These are phyloP conservation scores for Kernera saxatilis DNA, from an alignment of 345 rosid species.

Conservation along the genomic window DNA sequence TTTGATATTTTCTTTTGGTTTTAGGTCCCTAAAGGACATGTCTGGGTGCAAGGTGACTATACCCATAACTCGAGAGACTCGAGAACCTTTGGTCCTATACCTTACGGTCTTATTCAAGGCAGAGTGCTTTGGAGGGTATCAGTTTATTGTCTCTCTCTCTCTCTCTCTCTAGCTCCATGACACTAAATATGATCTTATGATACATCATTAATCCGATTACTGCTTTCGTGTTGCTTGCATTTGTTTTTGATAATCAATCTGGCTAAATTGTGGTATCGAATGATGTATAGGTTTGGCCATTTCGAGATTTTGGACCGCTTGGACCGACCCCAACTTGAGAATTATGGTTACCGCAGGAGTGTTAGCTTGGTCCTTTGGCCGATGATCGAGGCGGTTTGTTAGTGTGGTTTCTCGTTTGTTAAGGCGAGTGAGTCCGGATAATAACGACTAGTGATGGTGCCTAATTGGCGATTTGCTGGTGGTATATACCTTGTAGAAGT, in stretches of 20 bases:
- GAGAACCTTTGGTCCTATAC: conserved; percentile 65
- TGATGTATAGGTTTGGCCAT: conserved; percentile 51
- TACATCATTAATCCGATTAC: neutral
- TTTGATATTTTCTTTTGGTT: neutral
- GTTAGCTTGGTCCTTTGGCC: neutral
- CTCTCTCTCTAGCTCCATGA: neutral
- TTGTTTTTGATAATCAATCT: neutral
- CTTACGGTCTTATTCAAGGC: conserved; percentile 67
- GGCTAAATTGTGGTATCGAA: neutral
- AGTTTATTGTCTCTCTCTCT: neutral
- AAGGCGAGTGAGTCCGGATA: neutral
- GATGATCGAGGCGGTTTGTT: neutral
- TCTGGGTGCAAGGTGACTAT: conserved; percentile 75
- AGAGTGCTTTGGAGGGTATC: conserved; percentile 59
- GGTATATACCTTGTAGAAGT: no score
- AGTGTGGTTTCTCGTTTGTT: neutral
- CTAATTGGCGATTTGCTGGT: no score
- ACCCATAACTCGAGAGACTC: conserved; percentile 55
- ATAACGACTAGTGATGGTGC: no score
- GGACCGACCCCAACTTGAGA: neutral
- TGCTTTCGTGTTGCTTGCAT: neutral
- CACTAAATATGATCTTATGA: neutral
- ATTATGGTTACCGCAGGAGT: neutral
- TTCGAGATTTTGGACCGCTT: conserved; percentile 46
- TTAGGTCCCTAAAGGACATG: conserved; percentile 73